Conservation (phyloP, 2,329 filamentous ascomycete genomes). For the Sporothrix mexicana region DNA sequence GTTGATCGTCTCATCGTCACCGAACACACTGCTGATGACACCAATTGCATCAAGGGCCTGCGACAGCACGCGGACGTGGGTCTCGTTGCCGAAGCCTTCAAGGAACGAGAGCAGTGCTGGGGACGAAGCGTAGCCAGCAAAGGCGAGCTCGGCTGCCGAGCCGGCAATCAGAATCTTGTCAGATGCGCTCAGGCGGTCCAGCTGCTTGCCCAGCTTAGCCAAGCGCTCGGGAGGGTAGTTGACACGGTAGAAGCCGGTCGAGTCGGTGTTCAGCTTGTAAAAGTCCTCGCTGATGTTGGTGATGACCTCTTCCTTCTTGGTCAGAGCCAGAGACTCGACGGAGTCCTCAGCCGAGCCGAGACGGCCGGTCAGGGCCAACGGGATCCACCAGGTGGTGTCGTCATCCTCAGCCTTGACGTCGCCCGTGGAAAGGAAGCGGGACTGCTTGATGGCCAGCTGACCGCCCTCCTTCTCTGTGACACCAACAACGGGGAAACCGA, state of each 20-base stretch:
- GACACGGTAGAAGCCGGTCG: constrained; percentile 87
- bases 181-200: constrained; percentile 76
- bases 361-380: constrained; percentile 82
- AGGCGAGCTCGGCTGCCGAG: constrained; percentile 85
- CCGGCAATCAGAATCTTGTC: constrained; percentile 94
- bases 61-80: constrained; percentile 86
- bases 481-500: constrained; percentile 90
- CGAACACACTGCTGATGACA: constrained; percentile 83
- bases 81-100: constrained; percentile 81
- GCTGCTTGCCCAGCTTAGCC: constrained; percentile 76
- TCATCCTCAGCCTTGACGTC: constrained; percentile 93
- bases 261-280: constrained; percentile 92
- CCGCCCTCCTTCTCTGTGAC: constrained; percentile 77
- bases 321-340: constrained; percentile 70
- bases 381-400: constrained; percentile 93
- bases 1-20: constrained; percentile 73
- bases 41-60: constrained; percentile 79
- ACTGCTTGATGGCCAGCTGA: constrained; percentile 82
- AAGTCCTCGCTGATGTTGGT: constrained; percentile 76
- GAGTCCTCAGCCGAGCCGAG: constrained; percentile 59
- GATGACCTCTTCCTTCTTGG: constrained; percentile 77
- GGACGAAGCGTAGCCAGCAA: constrained; percentile 84
- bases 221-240: constrained; percentile 90
- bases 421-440: constrained; percentile 87
- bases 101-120: constrained; percentile 81